phyloP scores from a whole-genome alignment of 2,329 filamentous ascomycete genomes.

The Thielaviopsis musarum region DNA sequence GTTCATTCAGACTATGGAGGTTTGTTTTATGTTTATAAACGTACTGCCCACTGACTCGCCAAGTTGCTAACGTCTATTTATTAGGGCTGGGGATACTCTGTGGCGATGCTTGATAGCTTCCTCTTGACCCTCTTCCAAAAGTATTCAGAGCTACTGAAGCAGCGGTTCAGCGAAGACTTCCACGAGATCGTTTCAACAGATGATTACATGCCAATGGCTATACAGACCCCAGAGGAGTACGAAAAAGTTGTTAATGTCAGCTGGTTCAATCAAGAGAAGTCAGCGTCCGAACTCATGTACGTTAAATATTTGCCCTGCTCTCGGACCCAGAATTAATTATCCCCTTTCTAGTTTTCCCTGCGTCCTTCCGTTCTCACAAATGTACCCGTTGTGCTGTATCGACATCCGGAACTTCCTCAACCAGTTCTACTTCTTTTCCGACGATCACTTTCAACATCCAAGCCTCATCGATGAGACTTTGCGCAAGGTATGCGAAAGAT shows the following conservation, averaged over 20 bases:
- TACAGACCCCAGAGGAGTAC: conserved; percentile 78
- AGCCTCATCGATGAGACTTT: conserved; percentile 83
- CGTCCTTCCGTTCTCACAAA: conserved; percentile 93
- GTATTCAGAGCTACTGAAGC: conserved; percentile 81
- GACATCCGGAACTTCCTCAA: conserved; percentile 96
- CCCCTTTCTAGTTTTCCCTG: conserved; percentile 57
- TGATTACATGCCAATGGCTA: conserved; percentile 99
- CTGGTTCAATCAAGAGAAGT: conserved; percentile 82
- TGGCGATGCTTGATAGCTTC: conserved; percentile 65
- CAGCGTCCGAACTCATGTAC: conserved; percentile 58
- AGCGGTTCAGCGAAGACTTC: conserved; percentile 87
- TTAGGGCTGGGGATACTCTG: conserved; percentile 78
- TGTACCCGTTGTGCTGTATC: conserved; percentile 97
- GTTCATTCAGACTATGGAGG: conserved; percentile 97
- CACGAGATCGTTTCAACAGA: conserved; percentile 84
- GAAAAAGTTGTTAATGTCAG: conserved; percentile 91
- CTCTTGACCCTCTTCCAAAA: conserved; percentile 83
- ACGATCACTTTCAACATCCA: conserved; percentile 86
- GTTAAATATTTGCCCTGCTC: conserved; percentile 16
- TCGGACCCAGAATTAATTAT: conserved; percentile 14
- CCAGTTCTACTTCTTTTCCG: conserved; percentile 94
- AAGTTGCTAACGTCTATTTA: conserved; percentile 9
- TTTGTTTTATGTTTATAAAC: conserved; percentile 22
- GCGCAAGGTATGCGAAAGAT: conserved; percentile 40
- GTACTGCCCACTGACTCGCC: not conserved